A percentile compares a stretch with the other conserved stretches of the same genome.
These are phyloP conservation scores for Singerocomus inundabilis DNA, from an alignment of 1,284 basidiomycete species.

Conservation along the genomic window DNA sequence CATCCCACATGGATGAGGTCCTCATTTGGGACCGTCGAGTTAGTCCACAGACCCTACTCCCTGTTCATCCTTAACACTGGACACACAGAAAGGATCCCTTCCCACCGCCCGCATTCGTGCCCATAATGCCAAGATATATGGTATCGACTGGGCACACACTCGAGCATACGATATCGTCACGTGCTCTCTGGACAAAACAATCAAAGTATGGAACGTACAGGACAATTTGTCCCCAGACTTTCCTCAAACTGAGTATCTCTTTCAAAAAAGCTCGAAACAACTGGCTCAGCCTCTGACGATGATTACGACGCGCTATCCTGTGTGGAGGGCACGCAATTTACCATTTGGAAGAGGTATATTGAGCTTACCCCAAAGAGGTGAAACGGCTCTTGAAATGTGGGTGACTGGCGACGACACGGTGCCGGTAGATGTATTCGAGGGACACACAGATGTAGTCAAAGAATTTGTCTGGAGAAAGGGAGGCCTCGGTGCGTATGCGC, in stretches of 20 bases:
- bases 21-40: conserved; percentile 87
- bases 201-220: conserved; percentile 79
- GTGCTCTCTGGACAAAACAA: conserved; percentile 89
- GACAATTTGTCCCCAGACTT: conserved; percentile 24
- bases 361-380: conserved; percentile 87
- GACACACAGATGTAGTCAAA: conserved; percentile 92
- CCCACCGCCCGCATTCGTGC: conserved; percentile 77
- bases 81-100: conserved; percentile 78
- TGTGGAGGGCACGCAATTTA: conserved; percentile 91
- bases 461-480: conserved; percentile 95
- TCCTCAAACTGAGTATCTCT: conserved; percentile 9
- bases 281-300: conserved; percentile 47
- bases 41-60: conserved; percentile 16
- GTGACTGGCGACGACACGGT: conserved; percentile 44
- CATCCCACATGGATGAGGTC: conserved; percentile 81
- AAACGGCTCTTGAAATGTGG: conserved; percentile 86
- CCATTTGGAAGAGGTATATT: conserved; percentile 93
- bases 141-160: conserved; percentile 90
- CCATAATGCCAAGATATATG: conserved; percentile 88
- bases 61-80: conserved; percentile 6
- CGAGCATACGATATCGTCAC: conserved; percentile 79
- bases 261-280: conserved; percentile 12
- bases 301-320: conserved; percentile 82
- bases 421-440: conserved; percentile 80
- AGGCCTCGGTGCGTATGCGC: conserved; percentile 43